Percentiles rank a stretch among this genome's conserved stretches.
Evolutionary conservation across 2,329 filamentous ascomycete genomes (phyloP).

Genomic region (Penicillium freii): DNA sequence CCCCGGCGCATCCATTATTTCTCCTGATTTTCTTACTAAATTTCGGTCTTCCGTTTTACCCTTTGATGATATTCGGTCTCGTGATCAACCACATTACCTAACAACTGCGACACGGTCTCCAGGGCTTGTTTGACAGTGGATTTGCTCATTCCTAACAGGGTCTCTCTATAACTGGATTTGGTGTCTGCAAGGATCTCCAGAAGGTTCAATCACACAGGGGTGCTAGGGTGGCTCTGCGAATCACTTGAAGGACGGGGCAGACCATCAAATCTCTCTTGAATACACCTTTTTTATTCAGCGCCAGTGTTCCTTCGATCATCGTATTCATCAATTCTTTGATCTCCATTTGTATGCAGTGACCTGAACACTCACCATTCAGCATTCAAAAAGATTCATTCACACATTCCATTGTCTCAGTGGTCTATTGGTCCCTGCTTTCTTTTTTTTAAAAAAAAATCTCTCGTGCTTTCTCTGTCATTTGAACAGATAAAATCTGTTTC

Average conservation of each 20-base stretch:
- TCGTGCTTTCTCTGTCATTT: background rate
- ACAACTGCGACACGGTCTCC: background rate
- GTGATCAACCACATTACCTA: background rate
- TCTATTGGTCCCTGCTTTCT: slow-evolving; percentile 23
- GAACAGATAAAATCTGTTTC: slow-evolving; percentile 5
- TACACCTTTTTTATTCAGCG: slow-evolving; percentile 15
- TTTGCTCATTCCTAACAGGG: slow-evolving; percentile 2
- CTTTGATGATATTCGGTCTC: background rate
- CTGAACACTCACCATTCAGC: slow-evolving; percentile 26
- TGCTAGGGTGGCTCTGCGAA: slow-evolving; percentile 18
- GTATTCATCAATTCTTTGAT: slow-evolving; percentile 31
- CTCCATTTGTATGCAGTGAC: slow-evolving; percentile 38
- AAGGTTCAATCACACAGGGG: slow-evolving; percentile 9
- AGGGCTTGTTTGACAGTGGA: background rate
- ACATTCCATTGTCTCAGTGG: slow-evolving; percentile 28
- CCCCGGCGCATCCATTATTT: background rate
- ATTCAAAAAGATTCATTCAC: slow-evolving; percentile 29
- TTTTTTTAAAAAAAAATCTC: slow-evolving; percentile 13
- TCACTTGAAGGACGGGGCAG: slow-evolving; percentile 21
- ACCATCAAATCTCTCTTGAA: slow-evolving; percentile 12
- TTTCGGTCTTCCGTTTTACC: no score
- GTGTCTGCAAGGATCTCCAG: background rate
- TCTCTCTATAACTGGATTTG: background rate
- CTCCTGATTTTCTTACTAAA: background rate
- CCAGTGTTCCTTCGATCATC: slow-evolving; percentile 25